Evolutionary conservation across 2,329 filamentous ascomycete species (phyloP).

Genomic region (Fusarium sp.): DNA sequence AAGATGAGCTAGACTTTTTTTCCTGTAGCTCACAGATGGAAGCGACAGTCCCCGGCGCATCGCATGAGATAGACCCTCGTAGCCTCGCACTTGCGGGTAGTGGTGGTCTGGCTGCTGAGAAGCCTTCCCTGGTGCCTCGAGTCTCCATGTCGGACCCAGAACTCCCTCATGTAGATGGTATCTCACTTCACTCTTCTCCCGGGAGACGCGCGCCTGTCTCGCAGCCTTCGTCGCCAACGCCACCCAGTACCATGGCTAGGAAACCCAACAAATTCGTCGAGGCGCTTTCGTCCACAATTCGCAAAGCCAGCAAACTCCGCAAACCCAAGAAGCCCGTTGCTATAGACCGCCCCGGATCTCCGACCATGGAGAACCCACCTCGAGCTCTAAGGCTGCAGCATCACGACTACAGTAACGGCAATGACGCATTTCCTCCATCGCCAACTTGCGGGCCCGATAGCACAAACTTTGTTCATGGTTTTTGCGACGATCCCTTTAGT

Average conservation of each 20-base stretch:
- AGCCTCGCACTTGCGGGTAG: conserved; percentile 44
- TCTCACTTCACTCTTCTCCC: conserved; percentile 58
- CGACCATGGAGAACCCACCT: conserved; percentile 52
- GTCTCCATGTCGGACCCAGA: conserved; percentile 63
- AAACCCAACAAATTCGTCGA: conserved; percentile 58
- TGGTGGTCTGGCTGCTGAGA: conserved; percentile 33
- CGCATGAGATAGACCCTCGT: conserved; percentile 51
- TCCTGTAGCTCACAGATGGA: conserved; percentile 52
- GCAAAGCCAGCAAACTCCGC: conserved; percentile 56
- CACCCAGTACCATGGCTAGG: conserved; percentile 49
- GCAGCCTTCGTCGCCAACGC: conserved; percentile 52
- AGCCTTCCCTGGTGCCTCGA: conserved; percentile 47
- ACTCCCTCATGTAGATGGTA: conserved; percentile 62
- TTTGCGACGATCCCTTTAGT: conserved; percentile 57
- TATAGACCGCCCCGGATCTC: conserved; percentile 50
- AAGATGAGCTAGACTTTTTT: conserved; percentile 55
- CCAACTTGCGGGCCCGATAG: conserved; percentile 47
- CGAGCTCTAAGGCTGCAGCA: conserved; percentile 53
- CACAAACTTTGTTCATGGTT: conserved; percentile 54
- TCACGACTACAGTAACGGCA: conserved; percentile 41
- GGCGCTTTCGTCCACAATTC: conserved; percentile 58
- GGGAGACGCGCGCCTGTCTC: conserved; percentile 50
- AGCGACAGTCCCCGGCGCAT: conserved; percentile 36
- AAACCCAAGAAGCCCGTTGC: conserved; percentile 47
- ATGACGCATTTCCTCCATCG: conserved; percentile 46